Conservation (phyloP, 371 early-diverging fungal genomes). For the Phascolomyces articulosus region DNA sequence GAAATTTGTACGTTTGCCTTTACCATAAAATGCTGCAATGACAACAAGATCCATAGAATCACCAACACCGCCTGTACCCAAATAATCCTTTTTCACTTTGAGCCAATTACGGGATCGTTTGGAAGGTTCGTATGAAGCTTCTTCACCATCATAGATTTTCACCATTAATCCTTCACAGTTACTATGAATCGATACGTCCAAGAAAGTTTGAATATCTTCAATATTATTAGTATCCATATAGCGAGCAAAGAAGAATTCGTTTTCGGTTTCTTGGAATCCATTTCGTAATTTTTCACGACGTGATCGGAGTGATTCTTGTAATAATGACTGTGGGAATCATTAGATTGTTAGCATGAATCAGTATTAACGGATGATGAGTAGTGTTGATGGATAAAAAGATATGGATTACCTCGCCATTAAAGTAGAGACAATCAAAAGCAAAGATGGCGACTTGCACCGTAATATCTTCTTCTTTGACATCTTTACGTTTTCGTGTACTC, state of each 20-base stretch:
- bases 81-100: conserved; percentile 99
- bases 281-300: conserved; percentile 81
- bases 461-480: conserved; percentile 89
- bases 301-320: conserved; percentile 75
- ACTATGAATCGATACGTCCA: conserved; percentile 87
- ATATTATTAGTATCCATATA: conserved; percentile 80
- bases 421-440: conserved; percentile 97
- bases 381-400: neutral
- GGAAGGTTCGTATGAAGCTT: conserved; percentile 97
- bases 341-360: no score
- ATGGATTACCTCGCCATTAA: conserved; percentile 82
- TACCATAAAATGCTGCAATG: conserved; percentile 97
- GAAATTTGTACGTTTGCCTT: conserved; percentile 97
- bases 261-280: conserved; percentile 82
- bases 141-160: conserved; percentile 86
- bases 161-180: conserved; percentile 99
- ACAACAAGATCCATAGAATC: conserved; percentile 99
- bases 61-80: conserved; percentile 78
- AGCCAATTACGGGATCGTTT: conserved; percentile 99
- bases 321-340: conserved; percentile 59
- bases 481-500: conserved; percentile 98
- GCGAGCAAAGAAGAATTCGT: conserved; percentile 90
- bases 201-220: conserved; percentile 95
- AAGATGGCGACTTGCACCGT: conserved; percentile 96
- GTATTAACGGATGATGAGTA: no score